Evolutionary conservation across 1,284 basidiomycete species (phyloP), one percentile per base, ranked within the genome.

Genomic region (Ceratobasidium papillatum): DNA sequence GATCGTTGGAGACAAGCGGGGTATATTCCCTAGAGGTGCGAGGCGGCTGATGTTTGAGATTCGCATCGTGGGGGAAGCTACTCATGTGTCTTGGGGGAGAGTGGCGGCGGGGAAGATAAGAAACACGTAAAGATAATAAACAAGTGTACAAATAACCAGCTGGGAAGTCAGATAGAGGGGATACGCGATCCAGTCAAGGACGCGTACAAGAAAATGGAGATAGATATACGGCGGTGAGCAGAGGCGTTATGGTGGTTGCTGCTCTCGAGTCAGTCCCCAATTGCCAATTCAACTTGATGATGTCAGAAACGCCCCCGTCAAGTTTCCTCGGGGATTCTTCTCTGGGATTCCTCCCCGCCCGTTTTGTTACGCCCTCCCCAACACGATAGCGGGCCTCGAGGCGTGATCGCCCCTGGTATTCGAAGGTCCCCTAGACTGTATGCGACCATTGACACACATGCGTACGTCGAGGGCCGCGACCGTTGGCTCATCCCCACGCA

Each of bases 251-350:
- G 11, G 66, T 58, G 19, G 68, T 71, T 54, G 54, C 25, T 36
- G 65, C 47, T 49, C 30, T 68, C 68, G 68, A 71, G 68, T 71
- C 68, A 71, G 27, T 3, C 47, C 32, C 41, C 54, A 54, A 47
- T 71, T 71, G 45, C 54, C 38, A 71, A 59, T 71, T 59, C n/a
- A 25, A 0, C 3, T 47, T 56, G 56, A 71, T 71, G 68, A 71
- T 38, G 54, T 71, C 68, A 71, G 68, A 71, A 71, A 71, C 68
- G 68, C 68, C 68, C 68, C 68, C 32, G 68, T 38, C 41, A 41
- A 59, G 45, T 54, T 22, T 25, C 56, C 45, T 71, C 45, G 54
- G 49, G 3, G 27, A 9, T 34, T 45, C 54, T 56, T 49, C 49
- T 38, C 45, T 12, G 49, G n/a, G n/a, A n/a, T n/a, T n/a, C n/a